Conservation (phyloP, 2,329 filamentous ascomycete genomes). For the Colletotrichum chlorophyti region DNA sequence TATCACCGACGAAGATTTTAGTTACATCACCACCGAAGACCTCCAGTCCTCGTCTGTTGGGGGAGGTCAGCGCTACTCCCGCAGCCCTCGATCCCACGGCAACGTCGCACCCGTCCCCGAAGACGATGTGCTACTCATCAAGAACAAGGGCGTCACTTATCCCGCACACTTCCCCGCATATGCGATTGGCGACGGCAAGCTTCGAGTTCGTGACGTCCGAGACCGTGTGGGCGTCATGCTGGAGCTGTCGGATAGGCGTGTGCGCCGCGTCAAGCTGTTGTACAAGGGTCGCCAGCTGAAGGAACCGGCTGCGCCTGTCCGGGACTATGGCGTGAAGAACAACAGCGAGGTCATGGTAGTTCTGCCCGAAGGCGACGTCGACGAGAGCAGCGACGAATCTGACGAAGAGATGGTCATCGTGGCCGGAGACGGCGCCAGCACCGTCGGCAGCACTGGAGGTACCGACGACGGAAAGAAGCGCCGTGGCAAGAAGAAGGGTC, state of each 20-base stretch:
- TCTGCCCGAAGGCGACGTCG: slow-evolving; percentile 49
- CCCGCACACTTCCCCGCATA: slow-evolving; percentile 77
- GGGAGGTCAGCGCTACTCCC: slow-evolving; percentile 44
- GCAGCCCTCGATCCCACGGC: slow-evolving; percentile 45
- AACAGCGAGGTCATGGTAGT: slow-evolving; percentile 64
- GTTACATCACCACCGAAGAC: slow-evolving; percentile 83
- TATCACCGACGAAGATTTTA: slow-evolving; percentile 79
- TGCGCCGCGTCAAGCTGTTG: slow-evolving; percentile 67
- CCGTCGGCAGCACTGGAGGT: slow-evolving; percentile 35
- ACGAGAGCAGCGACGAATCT: slow-evolving; percentile 42
- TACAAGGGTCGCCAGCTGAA: slow-evolving; percentile 78
- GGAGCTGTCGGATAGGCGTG: slow-evolving; percentile 61
- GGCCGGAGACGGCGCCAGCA: slow-evolving; percentile 48
- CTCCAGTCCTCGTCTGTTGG: slow-evolving; percentile 54
- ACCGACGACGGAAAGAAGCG: slow-evolving; percentile 42
- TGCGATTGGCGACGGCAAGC: slow-evolving; percentile 76
- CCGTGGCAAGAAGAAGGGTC: slow-evolving; percentile 44
- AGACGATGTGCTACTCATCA: slow-evolving; percentile 75
- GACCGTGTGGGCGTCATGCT: slow-evolving; percentile 73
- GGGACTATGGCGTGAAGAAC: slow-evolving; percentile 68
- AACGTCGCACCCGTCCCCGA: slow-evolving; percentile 51
- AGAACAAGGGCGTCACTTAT: slow-evolving; percentile 70
- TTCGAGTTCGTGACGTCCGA: slow-evolving; percentile 70
- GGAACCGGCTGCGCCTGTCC: slow-evolving; percentile 63
- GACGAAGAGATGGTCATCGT: slow-evolving; percentile 53